Conservation (phyloP, 208 protist species). For the Borovskyia barvae region DNA sequence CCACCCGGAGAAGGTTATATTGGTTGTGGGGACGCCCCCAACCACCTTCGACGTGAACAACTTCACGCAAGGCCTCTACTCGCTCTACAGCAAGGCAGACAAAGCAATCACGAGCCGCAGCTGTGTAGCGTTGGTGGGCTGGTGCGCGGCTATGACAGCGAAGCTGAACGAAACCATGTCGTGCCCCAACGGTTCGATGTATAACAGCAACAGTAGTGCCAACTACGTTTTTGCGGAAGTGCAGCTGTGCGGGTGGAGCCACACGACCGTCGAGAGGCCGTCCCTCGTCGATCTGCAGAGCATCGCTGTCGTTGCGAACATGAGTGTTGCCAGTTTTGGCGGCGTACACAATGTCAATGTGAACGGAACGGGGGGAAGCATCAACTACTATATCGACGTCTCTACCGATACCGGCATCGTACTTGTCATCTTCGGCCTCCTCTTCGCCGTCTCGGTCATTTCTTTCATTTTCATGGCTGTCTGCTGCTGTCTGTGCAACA, state of each 20-base stretch:
- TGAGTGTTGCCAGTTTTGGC: not conserved
- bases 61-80: constrained; percentile 4
- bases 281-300: not conserved
- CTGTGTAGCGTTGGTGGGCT: constrained; percentile 12
- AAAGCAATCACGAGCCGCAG: constrained; percentile 3
- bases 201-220: not conserved
- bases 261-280: not conserved
- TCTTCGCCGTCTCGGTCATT: constrained; percentile 3
- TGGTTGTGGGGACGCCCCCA: not conserved
- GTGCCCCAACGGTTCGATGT: constrained; percentile 1
- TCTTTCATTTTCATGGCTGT: constrained; percentile 4
- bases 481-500: constrained; percentile 16
- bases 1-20: not conserved
- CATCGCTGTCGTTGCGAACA: not conserved
- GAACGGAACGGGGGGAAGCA: not conserved
- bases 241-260: constrained; percentile 10
- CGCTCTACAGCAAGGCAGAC: constrained; percentile 1
- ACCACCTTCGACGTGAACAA: not conserved
- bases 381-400: constrained; percentile 4
- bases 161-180: constrained; percentile 9
- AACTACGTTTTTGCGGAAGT: constrained; percentile 9
- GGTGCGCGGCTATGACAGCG: constrained; percentile 1
- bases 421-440: constrained; percentile 18
- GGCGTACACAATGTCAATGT: constrained; percentile 7
- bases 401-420: not conserved